Evolutionary conservation across 495 filamentous ascomycete species (phyloP).

Genomic region (Cercophora sp.): DNA sequence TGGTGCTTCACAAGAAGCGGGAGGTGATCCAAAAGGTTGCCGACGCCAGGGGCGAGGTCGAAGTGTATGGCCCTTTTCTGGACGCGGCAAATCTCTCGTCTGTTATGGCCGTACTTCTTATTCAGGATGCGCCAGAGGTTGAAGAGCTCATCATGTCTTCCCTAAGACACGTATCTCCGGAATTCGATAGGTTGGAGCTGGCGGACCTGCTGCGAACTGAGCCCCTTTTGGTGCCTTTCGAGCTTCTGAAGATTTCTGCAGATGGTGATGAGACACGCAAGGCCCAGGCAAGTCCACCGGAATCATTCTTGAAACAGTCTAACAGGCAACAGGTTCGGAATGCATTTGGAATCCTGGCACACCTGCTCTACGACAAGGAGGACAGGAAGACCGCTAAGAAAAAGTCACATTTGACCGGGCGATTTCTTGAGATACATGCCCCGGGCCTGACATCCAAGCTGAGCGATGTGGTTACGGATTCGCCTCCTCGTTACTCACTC

Average conservation of each 20-base stretch:
- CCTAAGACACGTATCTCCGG: conserved; percentile 60
- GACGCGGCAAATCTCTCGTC: conserved; percentile 68
- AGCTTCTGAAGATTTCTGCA: conserved; percentile 77
- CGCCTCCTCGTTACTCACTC: conserved; percentile 45
- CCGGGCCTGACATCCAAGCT: conserved; percentile 85
- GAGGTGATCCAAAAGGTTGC: conserved; percentile 81
- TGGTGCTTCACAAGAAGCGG: conserved; percentile 71
- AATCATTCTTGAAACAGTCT: conserved; percentile 15
- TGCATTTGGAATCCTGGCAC: conserved; percentile 66
- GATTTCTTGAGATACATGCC: conserved; percentile 82
- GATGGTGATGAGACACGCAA: conserved; percentile 62
- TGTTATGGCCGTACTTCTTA: conserved; percentile 74
- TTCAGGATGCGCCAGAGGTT: conserved; percentile 63
- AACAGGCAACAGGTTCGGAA: conserved; percentile 43
- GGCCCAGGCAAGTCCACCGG: conserved; percentile 32
- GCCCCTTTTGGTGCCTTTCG: conserved; percentile 67
- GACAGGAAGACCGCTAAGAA: too few species aligned
- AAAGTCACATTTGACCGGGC: conserved; percentile 59
- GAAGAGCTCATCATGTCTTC: conserved; percentile 65
- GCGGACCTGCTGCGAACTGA: conserved; percentile 69
- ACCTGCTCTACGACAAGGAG: conserved; percentile 48
- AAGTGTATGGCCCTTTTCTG: conserved; percentile 35
- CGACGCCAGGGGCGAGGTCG: conserved; percentile 57
- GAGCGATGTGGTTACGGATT: conserved; percentile 75
- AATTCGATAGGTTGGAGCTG: conserved; percentile 62